Evolutionary conservation across 805 yeast species (phyloP).

Genomic region (Saccharomycopsis babjevae): DNA sequence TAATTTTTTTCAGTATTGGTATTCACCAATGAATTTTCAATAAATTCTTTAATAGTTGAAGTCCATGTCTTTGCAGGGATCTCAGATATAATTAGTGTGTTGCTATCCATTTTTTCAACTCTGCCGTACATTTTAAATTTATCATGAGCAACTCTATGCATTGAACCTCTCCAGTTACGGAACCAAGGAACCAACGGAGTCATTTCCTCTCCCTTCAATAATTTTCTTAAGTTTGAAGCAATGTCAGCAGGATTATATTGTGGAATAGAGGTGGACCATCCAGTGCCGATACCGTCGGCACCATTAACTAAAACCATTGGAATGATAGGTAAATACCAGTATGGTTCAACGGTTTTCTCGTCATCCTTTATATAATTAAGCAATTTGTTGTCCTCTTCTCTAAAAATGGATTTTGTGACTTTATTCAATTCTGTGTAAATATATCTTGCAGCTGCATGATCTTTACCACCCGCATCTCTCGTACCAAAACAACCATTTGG

Average conservation of each 20-base stretch:
- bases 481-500: constrained; percentile 97
- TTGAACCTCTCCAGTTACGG: constrained; percentile 86
- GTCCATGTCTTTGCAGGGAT: constrained; percentile 93
- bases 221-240: constrained; percentile 56
- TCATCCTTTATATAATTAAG: constrained; percentile 81
- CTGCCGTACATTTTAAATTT: constrained; percentile 70
- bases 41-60: constrained; percentile 73
- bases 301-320: constrained; percentile 96
- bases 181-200: constrained; percentile 85
- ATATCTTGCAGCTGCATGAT: constrained; percentile 96
- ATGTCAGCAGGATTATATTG: constrained; percentile 81
- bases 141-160: constrained; percentile 54
- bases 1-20: constrained; percentile 58
- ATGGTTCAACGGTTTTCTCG: constrained; percentile 89
- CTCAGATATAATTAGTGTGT: constrained; percentile 81
- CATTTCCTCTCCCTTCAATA: constrained; percentile 65
- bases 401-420: constrained; percentile 67
- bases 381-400: constrained; percentile 69
- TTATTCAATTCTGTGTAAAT: constrained; percentile 77
- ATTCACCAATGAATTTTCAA: constrained; percentile 25
- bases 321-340: constrained; percentile 86
- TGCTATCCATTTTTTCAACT: constrained; percentile 71
- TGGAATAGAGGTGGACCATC: constrained; percentile 94
- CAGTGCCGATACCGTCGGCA: constrained; percentile 97
- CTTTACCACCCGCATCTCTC: constrained; percentile 94